Percentiles rank a stretch among this genome's conserved stretches.
Conservation (phyloP, 208 protist genomes). For the Wallacemonas collosoma region DNA sequence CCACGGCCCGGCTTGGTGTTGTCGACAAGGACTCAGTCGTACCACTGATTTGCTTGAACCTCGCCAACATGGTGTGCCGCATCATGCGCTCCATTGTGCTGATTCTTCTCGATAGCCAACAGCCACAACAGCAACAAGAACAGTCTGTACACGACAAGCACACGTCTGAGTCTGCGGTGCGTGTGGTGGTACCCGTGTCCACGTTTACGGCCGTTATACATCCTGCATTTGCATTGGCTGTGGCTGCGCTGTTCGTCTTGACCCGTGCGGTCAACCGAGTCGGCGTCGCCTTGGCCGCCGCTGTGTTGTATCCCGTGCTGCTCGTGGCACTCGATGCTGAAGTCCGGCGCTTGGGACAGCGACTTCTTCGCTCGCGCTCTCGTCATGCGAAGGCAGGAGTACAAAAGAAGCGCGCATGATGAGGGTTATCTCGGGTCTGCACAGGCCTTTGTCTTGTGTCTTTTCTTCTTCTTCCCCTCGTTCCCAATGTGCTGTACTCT, state of each 20-base stretch:
- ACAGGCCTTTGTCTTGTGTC: slow-evolving; percentile 22
- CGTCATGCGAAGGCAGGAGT: background rate
- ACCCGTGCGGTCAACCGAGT: slow-evolving; percentile 22
- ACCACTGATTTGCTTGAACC: slow-evolving; percentile 52
- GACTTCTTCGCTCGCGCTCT: background rate
- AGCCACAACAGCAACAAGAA: background rate
- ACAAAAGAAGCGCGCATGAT: background rate
- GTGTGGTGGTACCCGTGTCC: background rate
- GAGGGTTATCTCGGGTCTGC: background rate
- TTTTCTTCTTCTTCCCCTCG: slow-evolving; percentile 5
- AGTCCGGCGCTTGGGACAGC: slow-evolving; percentile 28
- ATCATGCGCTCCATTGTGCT: slow-evolving; percentile 29
- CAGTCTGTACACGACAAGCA: background rate
- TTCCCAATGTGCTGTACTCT: too few species aligned
- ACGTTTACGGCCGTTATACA: background rate
- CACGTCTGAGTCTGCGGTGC: background rate
- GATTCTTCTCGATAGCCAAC: background rate
- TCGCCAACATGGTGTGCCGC: slow-evolving; percentile 44
- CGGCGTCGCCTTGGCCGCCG: slow-evolving; percentile 8
- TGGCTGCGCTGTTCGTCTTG: slow-evolving; percentile 24
- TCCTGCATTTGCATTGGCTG: slow-evolving; percentile 1
- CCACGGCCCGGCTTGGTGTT: slow-evolving; percentile 9
- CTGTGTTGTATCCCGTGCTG: slow-evolving; percentile 26
- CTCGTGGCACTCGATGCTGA: slow-evolving; percentile 35
- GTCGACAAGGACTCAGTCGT: slow-evolving; percentile 18